Percentiles rank a stretch among this genome's conserved stretches.
Conservation (phyloP, 257 asterid species). For the Pogostemon cablin region DNA sequence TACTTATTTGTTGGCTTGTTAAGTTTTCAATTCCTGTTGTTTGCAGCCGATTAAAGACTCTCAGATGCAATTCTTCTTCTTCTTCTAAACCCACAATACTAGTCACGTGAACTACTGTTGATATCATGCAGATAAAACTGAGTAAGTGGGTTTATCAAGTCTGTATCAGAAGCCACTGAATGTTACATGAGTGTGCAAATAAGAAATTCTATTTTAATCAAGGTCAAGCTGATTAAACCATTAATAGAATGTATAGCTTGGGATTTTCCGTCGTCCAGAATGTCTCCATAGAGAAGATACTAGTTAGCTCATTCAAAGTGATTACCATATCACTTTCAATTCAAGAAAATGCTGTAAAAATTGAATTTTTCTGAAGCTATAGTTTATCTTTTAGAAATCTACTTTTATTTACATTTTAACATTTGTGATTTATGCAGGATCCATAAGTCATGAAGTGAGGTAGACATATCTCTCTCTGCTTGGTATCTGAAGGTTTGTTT, state of each 20-base stretch:
- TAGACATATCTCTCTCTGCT: slow-evolving; percentile 76
- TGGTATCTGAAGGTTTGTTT: slow-evolving; percentile 74
- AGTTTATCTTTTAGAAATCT: neutral
- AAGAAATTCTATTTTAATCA: neutral
- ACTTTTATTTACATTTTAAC: neutral
- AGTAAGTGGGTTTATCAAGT: slow-evolving; percentile 3
- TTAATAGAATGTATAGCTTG: neutral
- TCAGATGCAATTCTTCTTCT: slow-evolving; percentile 64
- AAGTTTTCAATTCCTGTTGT: slow-evolving; percentile 42
- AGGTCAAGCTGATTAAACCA: slow-evolving; percentile 12
- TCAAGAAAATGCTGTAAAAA: neutral
- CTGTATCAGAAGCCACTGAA: slow-evolving; percentile 15
- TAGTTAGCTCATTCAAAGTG: neutral
- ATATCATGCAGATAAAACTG: neutral
- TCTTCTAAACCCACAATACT: slow-evolving; percentile 6
- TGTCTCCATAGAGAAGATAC: neutral
- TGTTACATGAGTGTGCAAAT: slow-evolving; percentile 17
- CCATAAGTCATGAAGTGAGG: slow-evolving; percentile 91
- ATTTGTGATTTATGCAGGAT: slow-evolving; percentile 62
- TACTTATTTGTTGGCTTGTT: slow-evolving; percentile 7
- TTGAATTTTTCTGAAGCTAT: neutral
- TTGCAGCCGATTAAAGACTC: slow-evolving; percentile 96
- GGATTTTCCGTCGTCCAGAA: neutral
- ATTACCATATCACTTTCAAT: slow-evolving; percentile 2
- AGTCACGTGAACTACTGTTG: slow-evolving; percentile 15